Percentiles rank a stretch among this genome's conserved stretches.
Conservation (phyloP, 164 flowering plant genomes). For the Warburgia ugandensis region DNA sequence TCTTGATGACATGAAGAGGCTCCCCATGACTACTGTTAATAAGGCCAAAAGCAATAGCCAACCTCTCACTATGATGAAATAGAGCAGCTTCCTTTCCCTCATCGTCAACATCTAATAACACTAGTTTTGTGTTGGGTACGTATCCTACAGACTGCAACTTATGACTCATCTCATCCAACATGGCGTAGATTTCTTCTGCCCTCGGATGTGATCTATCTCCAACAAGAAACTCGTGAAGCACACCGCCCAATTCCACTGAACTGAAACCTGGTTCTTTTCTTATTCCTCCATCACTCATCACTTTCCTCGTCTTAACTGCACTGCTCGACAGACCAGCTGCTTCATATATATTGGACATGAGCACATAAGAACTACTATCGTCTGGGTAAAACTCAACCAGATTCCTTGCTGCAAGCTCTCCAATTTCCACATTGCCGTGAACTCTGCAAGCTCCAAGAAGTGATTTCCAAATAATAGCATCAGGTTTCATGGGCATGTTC, state of each 20-base stretch:
- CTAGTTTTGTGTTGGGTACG: slow-evolving; percentile 10
- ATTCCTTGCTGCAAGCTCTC: slow-evolving; percentile 11
- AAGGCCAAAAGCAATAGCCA: slow-evolving; percentile 14
- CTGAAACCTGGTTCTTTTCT: slow-evolving; percentile 18
- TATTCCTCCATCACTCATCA: slow-evolving; percentile 9
- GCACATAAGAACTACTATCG: slow-evolving; percentile 13
- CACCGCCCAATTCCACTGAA: slow-evolving; percentile 12
- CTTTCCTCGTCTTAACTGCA: slow-evolving; percentile 12
- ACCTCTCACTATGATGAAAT: slow-evolving; percentile 12
- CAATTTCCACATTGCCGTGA: slow-evolving; percentile 17
- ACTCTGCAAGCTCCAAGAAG: slow-evolving; percentile 12
- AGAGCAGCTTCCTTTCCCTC: slow-evolving; percentile 12
- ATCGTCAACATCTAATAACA: slow-evolving; percentile 11
- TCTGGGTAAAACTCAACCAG: slow-evolving; percentile 11
- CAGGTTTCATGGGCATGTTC: too few species aligned
- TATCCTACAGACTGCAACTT: slow-evolving; percentile 10
- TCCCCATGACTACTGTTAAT: slow-evolving; percentile 8
- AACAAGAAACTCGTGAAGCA: slow-evolving; percentile 12
- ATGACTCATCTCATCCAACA: slow-evolving; percentile 11
- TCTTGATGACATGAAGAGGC: slow-evolving; percentile 12
- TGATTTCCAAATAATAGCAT: too few species aligned
- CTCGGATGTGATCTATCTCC: slow-evolving; percentile 14
- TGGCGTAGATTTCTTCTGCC: slow-evolving; percentile 9
- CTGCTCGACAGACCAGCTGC: slow-evolving; percentile 7
- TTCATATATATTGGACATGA: slow-evolving; percentile 12